Conservation (phyloP, 164 flowering plant genomes). For the Sedum album region DNA sequence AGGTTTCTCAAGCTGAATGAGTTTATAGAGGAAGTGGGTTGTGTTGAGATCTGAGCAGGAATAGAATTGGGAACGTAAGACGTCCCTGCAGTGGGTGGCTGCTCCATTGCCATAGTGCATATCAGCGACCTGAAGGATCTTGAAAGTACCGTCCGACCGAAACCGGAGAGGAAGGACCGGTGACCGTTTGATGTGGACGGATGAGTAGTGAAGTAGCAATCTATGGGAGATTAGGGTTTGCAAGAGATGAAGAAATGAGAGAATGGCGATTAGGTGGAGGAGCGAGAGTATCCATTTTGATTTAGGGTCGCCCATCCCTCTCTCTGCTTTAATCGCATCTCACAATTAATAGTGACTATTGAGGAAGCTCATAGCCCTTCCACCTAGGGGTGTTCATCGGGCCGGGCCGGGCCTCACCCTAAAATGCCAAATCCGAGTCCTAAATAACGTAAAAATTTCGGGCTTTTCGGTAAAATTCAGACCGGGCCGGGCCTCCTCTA, state of each 20-base stretch:
- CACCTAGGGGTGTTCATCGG: too few species aligned
- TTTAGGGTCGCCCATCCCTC: too few species aligned
- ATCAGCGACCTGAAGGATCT: constrained; percentile 75
- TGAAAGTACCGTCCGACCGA: constrained; percentile 69
- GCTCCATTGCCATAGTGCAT: constrained; percentile 79
- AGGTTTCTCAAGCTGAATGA: constrained; percentile 73
- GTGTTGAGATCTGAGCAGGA: constrained; percentile 81
- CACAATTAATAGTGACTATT: too few species aligned
- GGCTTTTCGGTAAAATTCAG: too few species aligned
- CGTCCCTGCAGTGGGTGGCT: constrained; percentile 65
- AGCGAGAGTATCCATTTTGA: constrained; percentile 18
- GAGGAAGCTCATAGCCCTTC: too few species aligned
- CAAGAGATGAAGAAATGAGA: constrained; percentile 21
- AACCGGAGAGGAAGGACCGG: constrained; percentile 71
- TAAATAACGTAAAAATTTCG: too few species aligned
- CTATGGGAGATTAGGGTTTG: constrained; percentile 26
- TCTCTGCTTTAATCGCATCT: too few species aligned
- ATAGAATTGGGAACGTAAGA: constrained; percentile 37
- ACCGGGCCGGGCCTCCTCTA: too few species aligned
- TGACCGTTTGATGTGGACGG: constrained; percentile 35
- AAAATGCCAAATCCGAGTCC: too few species aligned
- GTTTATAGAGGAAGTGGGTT: constrained; percentile 47
- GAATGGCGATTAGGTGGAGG: constrained; percentile 22
- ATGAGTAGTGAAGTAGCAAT: constrained; percentile 21
- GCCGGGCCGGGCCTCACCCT: too few species aligned